Evolutionary conservation across 768 basidiomycete genomes (phyloP), one percentile per base, ranked within the genome.

Genomic region (Pseudohyphozyma bogoriensis): DNA sequence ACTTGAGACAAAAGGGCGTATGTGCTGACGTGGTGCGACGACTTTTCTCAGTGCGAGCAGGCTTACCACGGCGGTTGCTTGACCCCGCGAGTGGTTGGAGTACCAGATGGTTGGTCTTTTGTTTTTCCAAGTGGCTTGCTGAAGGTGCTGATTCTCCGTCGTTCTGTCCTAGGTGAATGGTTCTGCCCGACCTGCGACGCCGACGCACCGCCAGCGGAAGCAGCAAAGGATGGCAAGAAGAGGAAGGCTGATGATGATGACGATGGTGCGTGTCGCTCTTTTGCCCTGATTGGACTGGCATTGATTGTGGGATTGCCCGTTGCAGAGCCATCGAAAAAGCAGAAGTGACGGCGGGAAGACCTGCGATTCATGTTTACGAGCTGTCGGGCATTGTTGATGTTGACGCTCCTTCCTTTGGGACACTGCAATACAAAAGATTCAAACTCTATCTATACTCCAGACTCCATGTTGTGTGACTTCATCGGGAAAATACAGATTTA

Each of bases 1-100:
- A n/a, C n/a, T n/a, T n/a, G n/a, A n/a, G n/a, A n/a, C n/a, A n/a
- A n/a, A n/a, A n/a, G n/a, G 26, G 26, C 1, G 1, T 16, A 39
- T 9, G n/a, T 1, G 24, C 32, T 39, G 37, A 56, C 55, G 16
- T 10, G 2, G 35, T 28, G n/a, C 6, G 26, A 2, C 32, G 31
- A 31, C 58, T 47, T 50, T 29, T 24, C 56, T 29, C 45, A 93
- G 87, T 97, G 92, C 71, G 92, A 97, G 71, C 78, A 80, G 45
- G 87, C 89, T 1, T 93, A 85, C 73, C 92, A 96, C 73, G 77
- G 87, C 18, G 78, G 78, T 16, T 97, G 92, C 73, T 80, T 92
- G 47, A 75, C 77, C 45, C 89, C 90, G 22, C 88, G 90, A 3
- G 74, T 97, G 49, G 72, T 76, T 20, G 81, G 78, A 6, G 77